phyloP scores from a whole-genome alignment of 345 rosid genomes.

The Gossypium sturtianum region DNA sequence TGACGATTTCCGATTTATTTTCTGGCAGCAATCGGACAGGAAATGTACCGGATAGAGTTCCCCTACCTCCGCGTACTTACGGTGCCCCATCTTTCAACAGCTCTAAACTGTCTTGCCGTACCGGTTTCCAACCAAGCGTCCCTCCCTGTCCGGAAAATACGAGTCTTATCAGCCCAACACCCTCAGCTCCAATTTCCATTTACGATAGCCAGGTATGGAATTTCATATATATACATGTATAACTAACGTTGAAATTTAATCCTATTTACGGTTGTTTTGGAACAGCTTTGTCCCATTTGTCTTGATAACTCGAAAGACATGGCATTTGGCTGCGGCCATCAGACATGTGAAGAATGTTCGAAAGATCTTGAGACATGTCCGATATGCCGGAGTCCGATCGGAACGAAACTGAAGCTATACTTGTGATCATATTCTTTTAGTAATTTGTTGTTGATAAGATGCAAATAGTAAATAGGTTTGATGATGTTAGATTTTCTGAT shows the following conservation, averaged over 20 bases:
- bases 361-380: slow-evolving; percentile 66
- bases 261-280: background rate
- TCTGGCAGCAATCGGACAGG: slow-evolving; percentile 48
- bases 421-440: slow-evolving; percentile 20
- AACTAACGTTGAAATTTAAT: background rate
- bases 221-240: background rate
- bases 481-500: background rate
- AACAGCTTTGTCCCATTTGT: slow-evolving; percentile 87
- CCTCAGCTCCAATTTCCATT: slow-evolving; percentile 39
- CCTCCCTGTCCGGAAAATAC: slow-evolving; percentile 39
- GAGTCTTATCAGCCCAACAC: slow-evolving; percentile 36
- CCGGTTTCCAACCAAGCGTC: slow-evolving; percentile 33
- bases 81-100: slow-evolving; percentile 29
- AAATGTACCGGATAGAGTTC: slow-evolving; percentile 45
- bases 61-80: slow-evolving; percentile 70
- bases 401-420: slow-evolving; percentile 78
- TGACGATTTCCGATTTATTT: background rate
- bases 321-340: slow-evolving; percentile 99
- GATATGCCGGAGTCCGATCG: slow-evolving; percentile 67
- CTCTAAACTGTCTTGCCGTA: background rate
- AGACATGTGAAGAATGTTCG: slow-evolving; percentile 90
- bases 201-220: slow-evolving; percentile 57
- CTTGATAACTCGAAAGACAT: slow-evolving; percentile 61
- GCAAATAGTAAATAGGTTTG: background rate
- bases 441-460: slow-evolving; percentile 8